Conservation (phyloP, 371 early-diverging fungal genomes). For the Polyrhizophydium stewartii region DNA sequence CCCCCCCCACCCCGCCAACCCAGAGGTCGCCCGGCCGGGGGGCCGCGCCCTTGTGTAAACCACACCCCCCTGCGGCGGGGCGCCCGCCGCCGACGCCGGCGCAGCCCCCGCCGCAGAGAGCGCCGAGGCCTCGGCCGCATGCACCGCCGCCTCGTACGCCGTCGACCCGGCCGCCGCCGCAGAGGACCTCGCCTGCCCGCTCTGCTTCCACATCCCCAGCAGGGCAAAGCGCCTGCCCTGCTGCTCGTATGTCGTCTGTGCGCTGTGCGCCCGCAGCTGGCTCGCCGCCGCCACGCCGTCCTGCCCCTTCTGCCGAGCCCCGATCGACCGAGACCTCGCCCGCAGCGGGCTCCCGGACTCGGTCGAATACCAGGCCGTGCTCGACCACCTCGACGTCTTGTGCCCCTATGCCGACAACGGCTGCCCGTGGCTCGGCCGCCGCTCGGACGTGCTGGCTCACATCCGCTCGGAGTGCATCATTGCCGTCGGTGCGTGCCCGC, state of each 20-base stretch:
- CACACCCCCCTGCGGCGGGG: too few species aligned
- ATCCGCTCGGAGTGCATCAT: slow-evolving; percentile 10
- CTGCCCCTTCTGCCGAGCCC: slow-evolving; percentile 16
- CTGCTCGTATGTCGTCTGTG: slow-evolving; percentile 13
- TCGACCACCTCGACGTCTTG: slow-evolving; percentile 9
- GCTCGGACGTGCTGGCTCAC: slow-evolving; percentile 4
- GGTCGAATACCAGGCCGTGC: neutral
- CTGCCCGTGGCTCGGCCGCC: slow-evolving; percentile 13
- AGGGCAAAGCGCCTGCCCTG: slow-evolving; percentile 13
- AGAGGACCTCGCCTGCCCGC: slow-evolving; percentile 6
- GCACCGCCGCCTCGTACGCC: neutral
- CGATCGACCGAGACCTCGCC: neutral
- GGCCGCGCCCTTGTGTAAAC: too few species aligned
- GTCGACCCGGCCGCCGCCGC: neutral
- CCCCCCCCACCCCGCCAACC: too few species aligned
- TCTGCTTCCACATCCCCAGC: slow-evolving; percentile 15
- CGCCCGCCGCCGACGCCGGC: too few species aligned
- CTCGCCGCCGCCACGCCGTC: neutral
- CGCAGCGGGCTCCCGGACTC: slow-evolving; percentile 10
- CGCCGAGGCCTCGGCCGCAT: too few species aligned
- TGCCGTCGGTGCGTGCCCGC: slow-evolving; percentile 8
- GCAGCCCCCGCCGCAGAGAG: too few species aligned
- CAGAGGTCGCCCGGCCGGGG: too few species aligned
- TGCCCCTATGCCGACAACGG: slow-evolving; percentile 12
- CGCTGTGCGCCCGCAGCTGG: slow-evolving; percentile 15